phyloP scores from a whole-genome alignment of 164 flowering plant species.

The Magnolia sinica region DNA sequence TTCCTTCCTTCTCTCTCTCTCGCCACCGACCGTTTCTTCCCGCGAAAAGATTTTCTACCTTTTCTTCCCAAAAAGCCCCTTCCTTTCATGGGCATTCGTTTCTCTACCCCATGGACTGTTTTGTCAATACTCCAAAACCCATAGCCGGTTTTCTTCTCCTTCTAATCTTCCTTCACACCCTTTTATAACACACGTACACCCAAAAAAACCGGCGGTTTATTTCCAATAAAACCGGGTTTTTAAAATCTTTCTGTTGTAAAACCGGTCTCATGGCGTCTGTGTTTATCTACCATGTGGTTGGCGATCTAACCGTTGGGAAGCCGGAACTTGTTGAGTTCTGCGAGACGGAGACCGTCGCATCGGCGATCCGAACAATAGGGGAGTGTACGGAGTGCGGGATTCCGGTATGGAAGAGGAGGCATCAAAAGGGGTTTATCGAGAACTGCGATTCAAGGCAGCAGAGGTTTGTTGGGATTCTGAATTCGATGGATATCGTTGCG shows the following conservation, averaged over 20 bases:
- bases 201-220: neutral
- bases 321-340: conserved; percentile 78
- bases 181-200: conserved; percentile 27
- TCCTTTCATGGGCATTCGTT: conserved; percentile 22
- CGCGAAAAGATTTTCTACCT: neutral
- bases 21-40: neutral
- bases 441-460: conserved; percentile 65
- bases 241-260: neutral
- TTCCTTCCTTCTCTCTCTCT: neutral
- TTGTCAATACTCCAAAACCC: conserved; percentile 33
- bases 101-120: conserved; percentile 14
- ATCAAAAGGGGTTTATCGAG: conserved; percentile 42
- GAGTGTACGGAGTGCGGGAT: conserved; percentile 85
- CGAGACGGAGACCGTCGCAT: conserved; percentile 76
- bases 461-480: conserved; percentile 85
- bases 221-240: neutral
- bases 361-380: conserved; percentile 78
- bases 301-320: conserved; percentile 96
- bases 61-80: neutral
- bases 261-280: conserved; percentile 69
- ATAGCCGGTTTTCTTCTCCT: conserved; percentile 54
- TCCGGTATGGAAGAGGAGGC: conserved; percentile 78
- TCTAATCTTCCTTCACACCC: conserved; percentile 66
- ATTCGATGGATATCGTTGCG: conserved; percentile 75
- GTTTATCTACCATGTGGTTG: conserved; percentile 85